Evolutionary conservation across 257 asterid species (phyloP), one percentile per base, ranked within the genome.

Genomic region (Scutellaria baicalensis): DNA sequence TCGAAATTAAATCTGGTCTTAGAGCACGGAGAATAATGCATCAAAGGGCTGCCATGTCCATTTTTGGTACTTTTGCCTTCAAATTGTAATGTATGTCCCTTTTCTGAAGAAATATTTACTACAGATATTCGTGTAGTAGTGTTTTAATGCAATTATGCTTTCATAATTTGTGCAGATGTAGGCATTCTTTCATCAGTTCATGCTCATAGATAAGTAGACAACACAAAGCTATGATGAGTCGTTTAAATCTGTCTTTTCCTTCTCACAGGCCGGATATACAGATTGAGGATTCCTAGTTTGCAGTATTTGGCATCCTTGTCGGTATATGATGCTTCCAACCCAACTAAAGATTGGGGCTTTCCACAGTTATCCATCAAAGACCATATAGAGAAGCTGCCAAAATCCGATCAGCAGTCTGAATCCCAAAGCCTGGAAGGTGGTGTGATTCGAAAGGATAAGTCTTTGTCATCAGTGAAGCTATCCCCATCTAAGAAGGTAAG

Each of bases 311-410:
- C 94, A 65, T 79, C 95, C 60, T 71, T 78, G 50, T 72, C 89
- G 13, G 68, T 65, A 59, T 88, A 87, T 66, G 96, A 91, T 89
- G 86, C 96, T 68, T 84, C 96, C 39, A 76, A 91, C 75, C 97
- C 97, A 51, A 89, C 97, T 9, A 86, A 84, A 78, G 90, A 84
- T 48, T 91, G 97, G 97, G 83, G 86, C 64, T 93, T 86, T 69
- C 96, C 99, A 2, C 86, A 81, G 70, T 73, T 93, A 64, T 87
- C 89, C 42, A 39, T 79, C 23, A 62, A 68, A 76, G 64, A 64
- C 58, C 78, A 66, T 21, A 55, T 52, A 35, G 70, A 82, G 16
- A 79, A 78, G 72, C 66, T 50, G 49, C 73, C 79, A 36, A 69
- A 71, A 44, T n/a, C 65, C 64, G 78, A 77, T 78, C 74, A 39